Conservation (phyloP, 768 basidiomycete species). For the Russula virescens region DNA sequence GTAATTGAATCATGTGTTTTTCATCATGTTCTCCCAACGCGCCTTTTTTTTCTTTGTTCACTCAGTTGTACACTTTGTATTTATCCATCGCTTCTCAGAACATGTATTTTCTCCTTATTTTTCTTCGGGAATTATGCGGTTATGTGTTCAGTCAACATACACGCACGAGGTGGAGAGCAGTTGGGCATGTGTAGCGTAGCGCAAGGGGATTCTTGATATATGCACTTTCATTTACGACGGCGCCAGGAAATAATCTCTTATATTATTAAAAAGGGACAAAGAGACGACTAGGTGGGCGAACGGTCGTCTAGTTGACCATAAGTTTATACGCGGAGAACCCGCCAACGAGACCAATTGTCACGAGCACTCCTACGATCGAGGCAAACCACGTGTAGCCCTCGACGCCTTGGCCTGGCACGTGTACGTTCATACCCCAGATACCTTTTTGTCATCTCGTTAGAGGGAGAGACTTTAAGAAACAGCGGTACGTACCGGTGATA, state of each 20-base stretch:
- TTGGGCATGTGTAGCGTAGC: slow-evolving; percentile 3
- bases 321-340: slow-evolving; percentile 75
- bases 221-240: background rate
- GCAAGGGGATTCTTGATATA: background rate
- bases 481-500: slow-evolving; percentile 62
- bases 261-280: background rate
- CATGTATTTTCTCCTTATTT: background rate
- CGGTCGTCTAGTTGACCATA: slow-evolving; percentile 40
- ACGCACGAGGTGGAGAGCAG: background rate
- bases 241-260: background rate
- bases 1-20: background rate
- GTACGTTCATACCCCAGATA: slow-evolving; percentile 99
- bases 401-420: slow-evolving; percentile 81
- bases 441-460: slow-evolving; percentile 35
- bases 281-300: background rate
- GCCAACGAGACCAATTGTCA: slow-evolving; percentile 75
- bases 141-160: background rate
- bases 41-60: background rate
- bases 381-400: slow-evolving; percentile 77
- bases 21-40: background rate
- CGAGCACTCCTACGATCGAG: slow-evolving; percentile 75
- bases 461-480: too few species aligned
- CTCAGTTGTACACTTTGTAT: slow-evolving; percentile 3
- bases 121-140: background rate
- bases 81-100: background rate